phyloP scores from a whole-genome alignment of 768 basidiomycete species.

The Cystofilobasidium capitatum region DNA sequence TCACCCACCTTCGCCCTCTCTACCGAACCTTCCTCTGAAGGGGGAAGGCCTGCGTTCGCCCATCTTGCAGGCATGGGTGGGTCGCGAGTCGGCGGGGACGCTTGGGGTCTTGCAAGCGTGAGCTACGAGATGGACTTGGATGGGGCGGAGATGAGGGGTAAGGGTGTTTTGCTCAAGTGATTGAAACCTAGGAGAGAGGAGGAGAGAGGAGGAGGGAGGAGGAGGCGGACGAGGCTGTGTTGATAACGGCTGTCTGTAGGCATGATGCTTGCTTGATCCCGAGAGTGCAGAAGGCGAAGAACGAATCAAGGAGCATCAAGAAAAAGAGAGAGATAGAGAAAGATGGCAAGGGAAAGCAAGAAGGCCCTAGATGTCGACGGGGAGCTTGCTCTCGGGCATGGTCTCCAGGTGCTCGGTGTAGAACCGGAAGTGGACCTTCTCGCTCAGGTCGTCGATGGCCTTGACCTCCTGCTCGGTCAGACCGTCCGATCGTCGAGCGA shows the following conservation, averaged over 20 bases:
- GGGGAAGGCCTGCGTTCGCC: neutral
- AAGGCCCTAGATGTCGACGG: neutral
- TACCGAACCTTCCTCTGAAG: neutral
- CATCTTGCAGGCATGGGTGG: neutral
- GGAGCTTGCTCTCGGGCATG: neutral
- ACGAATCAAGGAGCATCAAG: conserved; percentile 89
- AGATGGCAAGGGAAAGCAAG: neutral
- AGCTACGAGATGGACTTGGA: neutral
- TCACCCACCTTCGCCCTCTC: neutral
- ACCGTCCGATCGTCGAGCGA: conserved; percentile 29
- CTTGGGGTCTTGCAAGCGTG: neutral
- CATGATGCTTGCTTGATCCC: no score
- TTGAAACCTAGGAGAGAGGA: no score
- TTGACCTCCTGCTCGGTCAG: conserved; percentile 38
- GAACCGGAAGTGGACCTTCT: conserved; percentile 35
- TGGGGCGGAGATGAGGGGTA: neutral
- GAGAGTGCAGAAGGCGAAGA: no score
- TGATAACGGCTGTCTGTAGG: no score
- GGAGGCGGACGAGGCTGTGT: no score
- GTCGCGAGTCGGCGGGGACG: neutral
- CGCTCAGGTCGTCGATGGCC: conserved; percentile 32
- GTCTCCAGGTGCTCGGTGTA: conserved; percentile 28
- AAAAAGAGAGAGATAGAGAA: no score
- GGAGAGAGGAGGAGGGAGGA: no score
- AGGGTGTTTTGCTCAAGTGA: neutral